Evolutionary conservation across 1,284 basidiomycete genomes (phyloP).

Genomic region (Entoloma clypeatum): DNA sequence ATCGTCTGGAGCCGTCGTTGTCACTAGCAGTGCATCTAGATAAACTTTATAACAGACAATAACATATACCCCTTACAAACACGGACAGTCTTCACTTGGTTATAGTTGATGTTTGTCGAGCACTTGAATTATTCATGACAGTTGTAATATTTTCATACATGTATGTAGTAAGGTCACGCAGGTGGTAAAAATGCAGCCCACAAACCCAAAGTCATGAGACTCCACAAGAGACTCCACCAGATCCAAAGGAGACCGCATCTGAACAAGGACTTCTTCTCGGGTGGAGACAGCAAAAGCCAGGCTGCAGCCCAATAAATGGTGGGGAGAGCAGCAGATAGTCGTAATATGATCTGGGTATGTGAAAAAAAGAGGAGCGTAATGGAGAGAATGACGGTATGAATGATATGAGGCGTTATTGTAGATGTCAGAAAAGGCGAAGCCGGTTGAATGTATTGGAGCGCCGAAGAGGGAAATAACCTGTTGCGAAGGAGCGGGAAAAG

Average conservation of each 20-base stretch:
- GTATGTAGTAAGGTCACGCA: conserved; percentile 49
- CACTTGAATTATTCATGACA: not conserved
- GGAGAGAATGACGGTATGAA: conserved; percentile 63
- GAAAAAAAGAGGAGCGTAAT: conserved; percentile 72
- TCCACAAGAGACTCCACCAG: conserved; percentile 77
- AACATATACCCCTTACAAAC: not conserved
- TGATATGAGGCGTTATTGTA: conserved; percentile 57
- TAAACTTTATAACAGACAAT: too few species aligned
- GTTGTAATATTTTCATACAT: not conserved
- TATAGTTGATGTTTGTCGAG: not conserved
- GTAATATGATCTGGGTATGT: conserved; percentile 89
- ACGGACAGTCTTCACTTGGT: not conserved
- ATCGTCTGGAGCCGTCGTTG: too few species aligned
- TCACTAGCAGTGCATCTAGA: too few species aligned
- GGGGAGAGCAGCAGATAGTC: conserved; percentile 78
- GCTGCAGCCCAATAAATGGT: conserved; percentile 84
- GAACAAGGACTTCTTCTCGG: too few species aligned
- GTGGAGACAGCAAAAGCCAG: conserved; percentile 49
- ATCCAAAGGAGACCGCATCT: conserved; percentile 55
- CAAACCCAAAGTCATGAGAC: conserved; percentile 64
- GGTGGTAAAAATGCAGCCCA: conserved; percentile 91
- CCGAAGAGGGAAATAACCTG: not conserved
- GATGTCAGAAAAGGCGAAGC: conserved; percentile 30
- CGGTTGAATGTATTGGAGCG: conserved; percentile 1
- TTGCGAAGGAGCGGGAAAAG: conserved; percentile 15